Evolutionary conservation across 768 basidiomycete species (phyloP).

Genomic region (Xanthoconium purpureum): DNA sequence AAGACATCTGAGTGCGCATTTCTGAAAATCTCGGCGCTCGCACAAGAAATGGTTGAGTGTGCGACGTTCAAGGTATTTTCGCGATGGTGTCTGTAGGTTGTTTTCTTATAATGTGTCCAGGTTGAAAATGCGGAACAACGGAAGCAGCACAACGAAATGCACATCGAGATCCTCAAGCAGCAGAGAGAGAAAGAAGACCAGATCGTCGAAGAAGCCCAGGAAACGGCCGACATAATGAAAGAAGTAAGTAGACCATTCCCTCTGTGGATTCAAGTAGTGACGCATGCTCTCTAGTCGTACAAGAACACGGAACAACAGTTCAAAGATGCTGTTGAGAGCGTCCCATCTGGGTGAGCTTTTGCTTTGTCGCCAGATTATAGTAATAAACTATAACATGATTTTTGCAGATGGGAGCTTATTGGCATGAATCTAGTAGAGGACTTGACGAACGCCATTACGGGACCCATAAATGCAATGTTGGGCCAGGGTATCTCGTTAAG

Average conservation of each 20-base stretch:
- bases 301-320: slow-evolving; percentile 9
- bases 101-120: not conserved
- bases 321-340: slow-evolving; percentile 11
- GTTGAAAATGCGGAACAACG: not conserved
- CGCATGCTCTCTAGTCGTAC: slow-evolving; percentile 18
- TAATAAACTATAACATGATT: not conserved
- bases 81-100: not conserved
- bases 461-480: slow-evolving; percentile 10
- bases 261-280: no score
- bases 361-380: no score
- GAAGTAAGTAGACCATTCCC: not conserved
- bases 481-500: not conserved
- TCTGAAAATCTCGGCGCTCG: slow-evolving; percentile 12
- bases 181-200: slow-evolving; percentile 12
- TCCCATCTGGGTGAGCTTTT: slow-evolving; percentile 12
- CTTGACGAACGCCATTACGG: slow-evolving; percentile 10
- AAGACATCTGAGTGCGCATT: slow-evolving; percentile 15
- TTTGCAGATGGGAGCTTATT: slow-evolving; percentile 9
- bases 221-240: slow-evolving; percentile 17
- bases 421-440: slow-evolving; percentile 16
- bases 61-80: slow-evolving; percentile 12
- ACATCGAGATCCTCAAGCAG: slow-evolving; percentile 10
- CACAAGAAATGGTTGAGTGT: slow-evolving; percentile 20
- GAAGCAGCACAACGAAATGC: slow-evolving; percentile 10
- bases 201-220: slow-evolving; percentile 14